Base-by-base conservation (phyloP, 2,329 filamentous ascomycete genomes). In the Albophoma yamanashiensis region DNA sequence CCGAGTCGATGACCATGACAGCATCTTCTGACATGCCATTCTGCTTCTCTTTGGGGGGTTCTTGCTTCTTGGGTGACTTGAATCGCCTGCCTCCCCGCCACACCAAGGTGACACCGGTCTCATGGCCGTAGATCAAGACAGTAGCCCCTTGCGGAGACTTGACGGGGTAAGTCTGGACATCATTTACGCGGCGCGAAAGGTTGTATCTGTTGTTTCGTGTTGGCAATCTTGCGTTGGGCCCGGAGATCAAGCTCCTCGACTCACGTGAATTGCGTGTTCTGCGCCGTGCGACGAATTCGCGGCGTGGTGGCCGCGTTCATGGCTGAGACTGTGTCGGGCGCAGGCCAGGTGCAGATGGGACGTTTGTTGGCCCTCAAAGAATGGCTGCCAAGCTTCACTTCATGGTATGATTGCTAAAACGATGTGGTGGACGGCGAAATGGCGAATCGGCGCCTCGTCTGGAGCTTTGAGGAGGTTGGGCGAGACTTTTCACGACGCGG, bases 31-130 rank as follows among this genome's bases (percentile, higher is more conserved):
- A 67, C 0, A 73, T 65, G 15, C 83, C 83, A 64, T 86, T 86
- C 55, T 77, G 75, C 63, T 82, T 83, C 61, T 75, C 73, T 61
- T 73, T 73, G 11, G 65, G 64, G 1, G 31, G 12, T 15, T 65
- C 62, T 20, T 68, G 65, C 58, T 78, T 75, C 43, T 74, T 71
- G 1, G 71, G 63, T 1, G 75, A 62, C 67, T 84, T 87, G 66
- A 88, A 82, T n/a, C 78, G 76, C 57, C 78, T 78, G 14, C 85
- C 85, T 55, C 85, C 85, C 50, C 83, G 79, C 85, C 85, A 88
- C 31, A 84, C 71, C 43, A 88, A 67, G 3, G 80, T 84, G 50
- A 87, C 71, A 53, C 85, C 85, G 69, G 81, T 84, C 61, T 86
- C 83, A 65, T 87, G 84, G 55, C 82, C 84, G 66, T 86, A 86